Percentiles rank a stretch among this genome's conserved stretches.
These are phyloP conservation scores for Plasmodiophora brassicae DNA, from an alignment of 208 protist species.

Conservation along the genomic window DNA sequence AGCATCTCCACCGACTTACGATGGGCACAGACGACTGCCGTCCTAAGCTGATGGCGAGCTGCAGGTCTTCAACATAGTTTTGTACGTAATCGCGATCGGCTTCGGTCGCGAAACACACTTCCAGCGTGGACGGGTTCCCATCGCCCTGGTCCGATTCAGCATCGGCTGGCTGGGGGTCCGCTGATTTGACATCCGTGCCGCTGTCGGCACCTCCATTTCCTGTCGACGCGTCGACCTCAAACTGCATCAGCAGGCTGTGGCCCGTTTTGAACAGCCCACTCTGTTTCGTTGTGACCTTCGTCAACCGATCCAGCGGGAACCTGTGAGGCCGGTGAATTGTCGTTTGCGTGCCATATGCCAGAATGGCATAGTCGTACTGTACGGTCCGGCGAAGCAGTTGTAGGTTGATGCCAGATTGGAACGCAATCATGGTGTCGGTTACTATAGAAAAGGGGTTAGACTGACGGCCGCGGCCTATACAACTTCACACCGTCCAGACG, in stretches of 20 bases:
- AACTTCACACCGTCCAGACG: too few species aligned
- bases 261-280: conserved; percentile 16
- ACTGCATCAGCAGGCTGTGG: not conserved
- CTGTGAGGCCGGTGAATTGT: too few species aligned
- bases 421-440: not conserved
- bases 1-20: conserved; percentile 22
- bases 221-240: not conserved
- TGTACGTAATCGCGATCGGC: not conserved
- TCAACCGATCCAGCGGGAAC: not conserved
- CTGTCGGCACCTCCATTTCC: too few species aligned
- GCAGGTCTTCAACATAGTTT: not conserved
- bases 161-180: not conserved
- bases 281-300: not conserved
- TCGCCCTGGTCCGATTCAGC: not conserved
- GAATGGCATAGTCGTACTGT: not conserved
- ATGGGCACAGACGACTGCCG: not conserved
- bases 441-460: too few species aligned
- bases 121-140: not conserved
- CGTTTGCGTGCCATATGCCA: too few species aligned
- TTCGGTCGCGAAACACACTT: not conserved
- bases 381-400: not conserved
- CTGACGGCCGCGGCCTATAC: too few species aligned
- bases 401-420: not conserved
- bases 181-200: not conserved
- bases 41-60: not conserved